Conservation (phyloP, 805 yeast genomes). For the Metschnikowia anglica region DNA sequence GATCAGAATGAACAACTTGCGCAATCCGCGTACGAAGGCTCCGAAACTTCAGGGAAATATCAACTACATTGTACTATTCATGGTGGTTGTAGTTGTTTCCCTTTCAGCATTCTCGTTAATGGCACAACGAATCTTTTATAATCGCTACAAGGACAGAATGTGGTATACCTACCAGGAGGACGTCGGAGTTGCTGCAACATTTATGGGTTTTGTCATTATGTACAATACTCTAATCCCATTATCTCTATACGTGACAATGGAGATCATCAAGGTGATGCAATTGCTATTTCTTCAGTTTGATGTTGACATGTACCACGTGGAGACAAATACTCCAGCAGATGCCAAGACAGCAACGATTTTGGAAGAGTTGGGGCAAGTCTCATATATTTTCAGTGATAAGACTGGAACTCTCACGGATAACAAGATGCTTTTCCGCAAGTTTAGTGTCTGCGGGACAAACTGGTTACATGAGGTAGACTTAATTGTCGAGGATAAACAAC, state of each 20-base stretch:
- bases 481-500: slow-evolving; percentile 28
- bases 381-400: slow-evolving; percentile 91
- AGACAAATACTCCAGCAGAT: slow-evolving; percentile 86
- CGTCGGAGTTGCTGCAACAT: slow-evolving; percentile 82
- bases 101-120: slow-evolving; percentile 79
- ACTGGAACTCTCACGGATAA: slow-evolving; percentile 97
- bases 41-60: slow-evolving; percentile 86
- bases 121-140: slow-evolving; percentile 62
- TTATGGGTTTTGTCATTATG: slow-evolving; percentile 97
- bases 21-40: slow-evolving; percentile 86
- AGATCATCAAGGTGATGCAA: slow-evolving; percentile 88
- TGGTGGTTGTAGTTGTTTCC: slow-evolving; percentile 78
- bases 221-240: slow-evolving; percentile 94
- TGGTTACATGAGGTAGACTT: slow-evolving; percentile 81
- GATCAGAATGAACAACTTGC: slow-evolving; percentile 90
- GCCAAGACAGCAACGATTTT: slow-evolving; percentile 93
- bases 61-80: slow-evolving; percentile 78
- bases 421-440: slow-evolving; percentile 85
- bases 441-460: slow-evolving; percentile 82
- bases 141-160: slow-evolving; percentile 37
- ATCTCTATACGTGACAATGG: slow-evolving; percentile 94
- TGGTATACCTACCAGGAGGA: slow-evolving; percentile 79
- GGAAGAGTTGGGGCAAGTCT: slow-evolving; percentile 96
- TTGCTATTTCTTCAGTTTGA: slow-evolving; percentile 80
- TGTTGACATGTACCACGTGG: slow-evolving; percentile 88